A percentile compares a stretch with the other conserved stretches of the same genome.
These are phyloP conservation scores for Pseudozyma hubeiensis DNA, from an alignment of 1,284 basidiomycete genomes.

Conservation along the genomic window DNA sequence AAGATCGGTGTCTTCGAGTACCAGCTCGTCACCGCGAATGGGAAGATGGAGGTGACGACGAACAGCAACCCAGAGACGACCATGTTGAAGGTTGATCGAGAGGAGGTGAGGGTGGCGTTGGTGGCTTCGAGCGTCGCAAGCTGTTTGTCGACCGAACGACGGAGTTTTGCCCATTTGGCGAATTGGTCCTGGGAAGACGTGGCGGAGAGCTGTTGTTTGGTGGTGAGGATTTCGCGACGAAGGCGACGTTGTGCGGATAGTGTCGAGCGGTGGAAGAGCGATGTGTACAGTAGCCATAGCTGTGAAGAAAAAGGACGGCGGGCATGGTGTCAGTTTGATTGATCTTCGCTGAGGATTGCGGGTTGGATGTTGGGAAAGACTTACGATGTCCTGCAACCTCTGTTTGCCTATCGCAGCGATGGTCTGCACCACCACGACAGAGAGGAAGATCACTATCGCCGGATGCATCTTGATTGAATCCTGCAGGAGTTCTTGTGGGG, in stretches of 20 bases:
- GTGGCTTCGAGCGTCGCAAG: slow-evolving; percentile 91
- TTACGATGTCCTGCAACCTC: slow-evolving; percentile 34
- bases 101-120: slow-evolving; percentile 69
- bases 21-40: slow-evolving; percentile 64
- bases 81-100: slow-evolving; percentile 49
- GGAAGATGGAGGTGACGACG: slow-evolving; percentile 57
- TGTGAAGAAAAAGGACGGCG: slow-evolving; percentile 1
- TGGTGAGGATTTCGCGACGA: slow-evolving; percentile 70
- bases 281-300: slow-evolving; percentile 32
- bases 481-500: background rate
- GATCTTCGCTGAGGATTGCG: background rate
- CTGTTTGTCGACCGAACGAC: slow-evolving; percentile 90
- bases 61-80: slow-evolving; percentile 61
- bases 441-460: slow-evolving; percentile 54
- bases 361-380: background rate
- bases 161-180: slow-evolving; percentile 96
- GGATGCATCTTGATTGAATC: slow-evolving; percentile 46
- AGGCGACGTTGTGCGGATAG: slow-evolving; percentile 35
- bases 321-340: slow-evolving; percentile 1
- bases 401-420: slow-evolving; percentile 49
- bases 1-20: slow-evolving; percentile 66
- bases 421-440: slow-evolving; percentile 39
- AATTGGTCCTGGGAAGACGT: slow-evolving; percentile 98
- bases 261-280: slow-evolving; percentile 48
- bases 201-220: slow-evolving; percentile 85